Percentiles rank a stretch among this genome's conserved stretches.
Conservation (phyloP, 2,329 filamentous ascomycete genomes). For the Plectosphaerella cucumerina region DNA sequence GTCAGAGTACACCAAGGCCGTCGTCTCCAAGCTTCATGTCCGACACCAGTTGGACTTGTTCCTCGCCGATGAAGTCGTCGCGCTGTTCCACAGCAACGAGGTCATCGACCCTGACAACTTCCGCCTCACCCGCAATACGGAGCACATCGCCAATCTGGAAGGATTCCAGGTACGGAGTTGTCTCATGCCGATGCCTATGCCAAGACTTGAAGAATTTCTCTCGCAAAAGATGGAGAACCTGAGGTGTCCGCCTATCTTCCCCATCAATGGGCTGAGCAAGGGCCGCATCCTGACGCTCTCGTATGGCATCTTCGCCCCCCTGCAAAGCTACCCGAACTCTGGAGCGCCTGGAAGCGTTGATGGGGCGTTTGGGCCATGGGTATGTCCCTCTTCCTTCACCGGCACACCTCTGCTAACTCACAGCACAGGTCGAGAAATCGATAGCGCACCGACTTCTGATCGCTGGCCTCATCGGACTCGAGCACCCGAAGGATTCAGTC, state of each 20-base stretch:
- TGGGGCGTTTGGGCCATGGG: conserved; percentile 24
- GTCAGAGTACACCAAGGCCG: conserved; percentile 29
- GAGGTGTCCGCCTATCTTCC: conserved; percentile 9
- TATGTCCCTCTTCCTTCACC: conserved; percentile 15
- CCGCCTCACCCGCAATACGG: too few species aligned
- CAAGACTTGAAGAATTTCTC: not conserved
- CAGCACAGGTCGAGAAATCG: conserved; percentile 28
- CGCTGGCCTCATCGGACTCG: conserved; percentile 11
- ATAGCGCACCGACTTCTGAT: conserved; percentile 25
- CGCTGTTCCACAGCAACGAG: conserved; percentile 26
- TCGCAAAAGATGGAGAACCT: not conserved
- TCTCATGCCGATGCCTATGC: not conserved
- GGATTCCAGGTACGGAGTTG: too few species aligned
- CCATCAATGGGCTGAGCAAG: conserved; percentile 10
- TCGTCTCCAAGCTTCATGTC: conserved; percentile 31
- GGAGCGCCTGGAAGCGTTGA: not conserved
- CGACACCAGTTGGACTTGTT: conserved; percentile 27
- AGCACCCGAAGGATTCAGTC: conserved; percentile 13
- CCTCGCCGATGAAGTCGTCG: conserved; percentile 27
- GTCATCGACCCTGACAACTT: not conserved
- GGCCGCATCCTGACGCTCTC: conserved; percentile 22
- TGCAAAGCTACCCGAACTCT: conserved; percentile 21
- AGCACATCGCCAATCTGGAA: too few species aligned
- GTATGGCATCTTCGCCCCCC: conserved; percentile 31
- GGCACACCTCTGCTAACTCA: conserved; percentile 5